phyloP scores from a whole-genome alignment of 768 basidiomycete genomes.

The Psilocybe tampanensis region DNA sequence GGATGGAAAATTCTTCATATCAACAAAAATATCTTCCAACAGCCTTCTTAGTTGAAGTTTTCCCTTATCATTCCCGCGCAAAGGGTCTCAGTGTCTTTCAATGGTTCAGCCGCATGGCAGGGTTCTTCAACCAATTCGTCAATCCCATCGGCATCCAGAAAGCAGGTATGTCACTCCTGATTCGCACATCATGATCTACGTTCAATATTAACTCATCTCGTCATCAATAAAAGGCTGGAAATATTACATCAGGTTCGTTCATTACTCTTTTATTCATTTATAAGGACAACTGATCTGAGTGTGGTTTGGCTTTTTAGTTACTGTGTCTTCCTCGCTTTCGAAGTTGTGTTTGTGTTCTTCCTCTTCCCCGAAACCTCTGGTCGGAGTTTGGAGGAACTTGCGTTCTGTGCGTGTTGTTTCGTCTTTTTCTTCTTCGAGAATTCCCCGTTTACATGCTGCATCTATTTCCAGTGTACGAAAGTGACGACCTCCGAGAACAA shows the following conservation, averaged over 20 bases:
- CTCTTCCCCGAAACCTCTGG: constrained; percentile 62
- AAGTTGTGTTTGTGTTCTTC: constrained; percentile 59
- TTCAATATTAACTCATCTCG: background rate
- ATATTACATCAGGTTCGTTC: constrained; percentile 51
- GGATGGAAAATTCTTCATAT: background rate
- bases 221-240: constrained; percentile 44
- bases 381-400: constrained; percentile 58
- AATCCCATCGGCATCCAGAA: constrained; percentile 65
- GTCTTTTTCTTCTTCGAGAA: background rate
- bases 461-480: constrained; percentile 43
- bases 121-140: constrained; percentile 69
- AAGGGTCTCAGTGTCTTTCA: constrained; percentile 66
- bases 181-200: background rate
- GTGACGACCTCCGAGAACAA: constrained; percentile 42
- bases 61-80: constrained; percentile 65
- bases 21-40: background rate
- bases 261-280: background rate
- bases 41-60: constrained; percentile 70
- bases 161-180: constrained; percentile 31
- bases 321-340: constrained; percentile 52
- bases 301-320: constrained; percentile 40
- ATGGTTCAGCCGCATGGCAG: constrained; percentile 53
- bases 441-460: background rate
- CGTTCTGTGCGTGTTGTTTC: constrained; percentile 47
- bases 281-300: background rate